Evolutionary conservation across 2,329 filamentous ascomycete genomes (phyloP).

Genomic region (Calonectria ilicicola): DNA sequence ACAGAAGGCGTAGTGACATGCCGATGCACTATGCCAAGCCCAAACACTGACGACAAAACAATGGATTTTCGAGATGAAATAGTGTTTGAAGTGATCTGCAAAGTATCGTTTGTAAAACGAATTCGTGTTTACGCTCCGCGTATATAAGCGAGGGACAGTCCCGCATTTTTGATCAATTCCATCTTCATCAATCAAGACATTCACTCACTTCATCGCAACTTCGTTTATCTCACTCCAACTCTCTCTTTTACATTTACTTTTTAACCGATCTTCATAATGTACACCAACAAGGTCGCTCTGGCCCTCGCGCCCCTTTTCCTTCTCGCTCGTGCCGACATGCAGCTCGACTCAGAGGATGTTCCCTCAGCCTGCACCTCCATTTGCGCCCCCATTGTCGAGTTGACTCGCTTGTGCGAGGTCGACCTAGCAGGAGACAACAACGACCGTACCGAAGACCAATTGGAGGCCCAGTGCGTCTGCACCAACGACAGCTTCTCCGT

Average conservation of each 20-base stretch:
- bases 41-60: not conserved
- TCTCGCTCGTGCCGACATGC: conserved; percentile 47
- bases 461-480: conserved; percentile 55
- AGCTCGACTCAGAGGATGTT: conserved; percentile 49
- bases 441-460: conserved; percentile 51
- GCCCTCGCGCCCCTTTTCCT: conserved; percentile 44
- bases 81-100: not conserved
- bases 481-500: conserved; percentile 57
- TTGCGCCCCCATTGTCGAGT: conserved; percentile 51
- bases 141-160: not conserved
- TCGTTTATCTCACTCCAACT: not conserved
- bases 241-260: not conserved
- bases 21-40: not conserved
- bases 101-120: not conserved
- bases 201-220: not conserved
- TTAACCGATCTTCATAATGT: conserved; percentile 39
- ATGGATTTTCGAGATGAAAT: not conserved
- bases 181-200: not conserved
- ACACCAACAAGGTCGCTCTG: conserved; percentile 44
- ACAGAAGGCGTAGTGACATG: not conserved
- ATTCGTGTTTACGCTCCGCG: not conserved
- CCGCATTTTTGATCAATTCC: not conserved
- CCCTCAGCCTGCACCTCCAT: conserved; percentile 50
- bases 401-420: conserved; percentile 51
- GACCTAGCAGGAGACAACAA: conserved; percentile 42